These are phyloP conservation scores for Plectranthus barbatus DNA, from an alignment of 257 asterid genomes.

Conservation along the genomic window DNA sequence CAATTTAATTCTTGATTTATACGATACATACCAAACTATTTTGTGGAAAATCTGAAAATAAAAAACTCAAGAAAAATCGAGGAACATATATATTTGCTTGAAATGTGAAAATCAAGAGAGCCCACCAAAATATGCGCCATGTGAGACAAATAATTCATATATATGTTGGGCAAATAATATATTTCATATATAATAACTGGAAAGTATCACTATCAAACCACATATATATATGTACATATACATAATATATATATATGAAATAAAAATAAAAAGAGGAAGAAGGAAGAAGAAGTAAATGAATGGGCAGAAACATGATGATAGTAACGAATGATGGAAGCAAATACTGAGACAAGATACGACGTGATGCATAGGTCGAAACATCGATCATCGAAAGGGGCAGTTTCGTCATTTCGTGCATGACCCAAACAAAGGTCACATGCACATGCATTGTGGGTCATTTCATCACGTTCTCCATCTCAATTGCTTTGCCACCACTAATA, in stretches of 20 bases:
- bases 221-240: background rate
- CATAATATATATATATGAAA: background rate
- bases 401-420: constrained; percentile 22
- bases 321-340: constrained; percentile 16
- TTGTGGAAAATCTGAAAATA: background rate
- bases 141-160: constrained; percentile 26
- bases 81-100: background rate
- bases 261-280: background rate
- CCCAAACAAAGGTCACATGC: constrained; percentile 14
- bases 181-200: constrained; percentile 14
- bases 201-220: constrained; percentile 28
- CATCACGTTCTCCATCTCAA: constrained; percentile 23
- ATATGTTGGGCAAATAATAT: constrained; percentile 3
- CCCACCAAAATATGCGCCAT: background rate
- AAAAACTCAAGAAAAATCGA: background rate
- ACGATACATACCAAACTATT: too few relatives aligned
- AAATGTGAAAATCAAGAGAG: too few relatives aligned
- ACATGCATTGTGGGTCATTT: constrained; percentile 49
- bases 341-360: constrained; percentile 23
- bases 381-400: constrained; percentile 13
- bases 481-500: constrained; percentile 22
- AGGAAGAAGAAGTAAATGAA: background rate
- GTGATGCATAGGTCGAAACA: constrained; percentile 5
- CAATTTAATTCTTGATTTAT: too few relatives aligned
- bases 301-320: constrained; percentile 22